phyloP scores from a whole-genome alignment of 2,329 filamentous ascomycete genomes.

The Xylaria sp. region DNA sequence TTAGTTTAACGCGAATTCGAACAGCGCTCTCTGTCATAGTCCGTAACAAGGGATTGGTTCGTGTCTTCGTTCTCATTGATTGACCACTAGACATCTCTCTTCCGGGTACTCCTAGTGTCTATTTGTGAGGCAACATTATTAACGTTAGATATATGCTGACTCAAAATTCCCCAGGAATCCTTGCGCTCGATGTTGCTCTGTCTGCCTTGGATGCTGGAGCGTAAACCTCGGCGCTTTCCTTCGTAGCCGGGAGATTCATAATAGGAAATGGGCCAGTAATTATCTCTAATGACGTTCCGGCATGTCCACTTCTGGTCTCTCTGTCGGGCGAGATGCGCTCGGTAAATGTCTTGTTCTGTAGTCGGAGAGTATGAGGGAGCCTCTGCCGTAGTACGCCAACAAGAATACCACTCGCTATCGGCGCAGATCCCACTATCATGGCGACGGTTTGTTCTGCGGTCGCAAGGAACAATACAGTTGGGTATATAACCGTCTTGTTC shows the following conservation, averaged over 20 bases:
- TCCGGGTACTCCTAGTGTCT: neutral
- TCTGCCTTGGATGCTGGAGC: neutral
- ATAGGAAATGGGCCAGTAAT: no score
- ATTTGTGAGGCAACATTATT: no score
- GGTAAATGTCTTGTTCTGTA: slow-evolving; percentile 13
- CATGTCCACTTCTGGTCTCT: slow-evolving; percentile 8
- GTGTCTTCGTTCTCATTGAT: neutral
- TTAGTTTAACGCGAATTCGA: no score
- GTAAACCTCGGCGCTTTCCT: slow-evolving; percentile 7
- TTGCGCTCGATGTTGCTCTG: slow-evolving; percentile 6
- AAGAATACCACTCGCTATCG: slow-evolving; percentile 30
- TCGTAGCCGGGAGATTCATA: neutral
- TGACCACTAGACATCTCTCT: slow-evolving; percentile 2
- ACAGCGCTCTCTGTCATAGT: no score
- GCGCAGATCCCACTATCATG: slow-evolving; percentile 34
- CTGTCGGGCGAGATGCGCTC: slow-evolving; percentile 28
- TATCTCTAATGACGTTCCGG: no score
- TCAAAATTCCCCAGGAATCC: slow-evolving; percentile 6
- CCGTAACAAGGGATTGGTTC: no score
- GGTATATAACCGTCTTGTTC: slow-evolving; percentile 36
- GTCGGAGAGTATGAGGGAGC: neutral
- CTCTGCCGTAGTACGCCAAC: slow-evolving; percentile 24
- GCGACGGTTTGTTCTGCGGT: slow-evolving; percentile 33
- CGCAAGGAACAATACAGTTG: slow-evolving; percentile 33
- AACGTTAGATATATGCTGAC: neutral